Percentiles rank a stretch among this genome's conserved stretches.
Conservation (phyloP, 2,329 filamentous ascomycete genomes). For the Talaromyces pinophilus region DNA sequence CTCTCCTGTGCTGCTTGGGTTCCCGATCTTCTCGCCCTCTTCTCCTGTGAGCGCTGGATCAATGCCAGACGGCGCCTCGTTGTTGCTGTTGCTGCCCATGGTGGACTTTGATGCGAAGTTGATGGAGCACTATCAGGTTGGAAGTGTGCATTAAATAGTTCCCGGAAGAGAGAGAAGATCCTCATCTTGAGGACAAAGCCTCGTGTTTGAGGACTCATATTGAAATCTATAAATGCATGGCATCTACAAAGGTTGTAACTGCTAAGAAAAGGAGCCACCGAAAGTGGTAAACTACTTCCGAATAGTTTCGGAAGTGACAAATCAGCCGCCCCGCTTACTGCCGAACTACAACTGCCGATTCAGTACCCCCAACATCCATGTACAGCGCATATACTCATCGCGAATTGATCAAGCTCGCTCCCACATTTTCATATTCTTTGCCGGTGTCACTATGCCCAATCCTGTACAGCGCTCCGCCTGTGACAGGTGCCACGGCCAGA, state of each 20-base stretch:
- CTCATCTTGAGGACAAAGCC: not conserved
- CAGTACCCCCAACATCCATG: conserved; percentile 1
- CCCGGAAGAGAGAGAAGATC: too few relatives aligned
- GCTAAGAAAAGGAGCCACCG: not conserved
- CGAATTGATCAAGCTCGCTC: too few relatives aligned
- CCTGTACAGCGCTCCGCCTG: conserved; percentile 14
- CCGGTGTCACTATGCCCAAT: conserved; percentile 9
- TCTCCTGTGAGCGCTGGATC: too few relatives aligned
- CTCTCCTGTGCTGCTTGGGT: not conserved
- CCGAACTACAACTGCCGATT: not conserved
- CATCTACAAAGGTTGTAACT: not conserved
- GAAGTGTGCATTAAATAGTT: too few relatives aligned
- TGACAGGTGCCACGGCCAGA: conserved; percentile 19
- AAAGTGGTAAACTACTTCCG: conserved; percentile 1
- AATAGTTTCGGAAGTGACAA: conserved; percentile 14
- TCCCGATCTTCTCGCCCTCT: too few relatives aligned
- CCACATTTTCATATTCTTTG: not conserved
- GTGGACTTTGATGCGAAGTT: conserved; percentile 5
- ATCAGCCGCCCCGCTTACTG: conserved; percentile 9
- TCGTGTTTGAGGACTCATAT: conserved; percentile 7
- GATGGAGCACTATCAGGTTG: not conserved
- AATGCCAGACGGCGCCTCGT: not conserved
- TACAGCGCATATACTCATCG: not conserved
- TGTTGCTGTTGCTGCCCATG: conserved; percentile 8
- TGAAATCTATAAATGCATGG: conserved; percentile 1